These are phyloP conservation scores for Cryptococcus deneoformans DNA, from an alignment of 1,284 basidiomycete species.

Conservation along the genomic window DNA sequence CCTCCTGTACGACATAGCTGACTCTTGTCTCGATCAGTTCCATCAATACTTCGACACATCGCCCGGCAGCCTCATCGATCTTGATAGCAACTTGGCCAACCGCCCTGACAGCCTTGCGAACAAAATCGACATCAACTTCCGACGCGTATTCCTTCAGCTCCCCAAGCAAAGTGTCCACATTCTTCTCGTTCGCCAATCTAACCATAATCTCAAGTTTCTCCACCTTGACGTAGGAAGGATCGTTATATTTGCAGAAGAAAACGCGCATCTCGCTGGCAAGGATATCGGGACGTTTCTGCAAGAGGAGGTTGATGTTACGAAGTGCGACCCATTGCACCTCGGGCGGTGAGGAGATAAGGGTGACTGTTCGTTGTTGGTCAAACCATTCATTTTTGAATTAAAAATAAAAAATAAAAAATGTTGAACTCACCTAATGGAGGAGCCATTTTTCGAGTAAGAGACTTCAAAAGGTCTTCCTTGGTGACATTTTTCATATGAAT, in stretches of 20 bases:
- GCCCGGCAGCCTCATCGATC: slow-evolving; percentile 83
- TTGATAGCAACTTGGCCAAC: slow-evolving; percentile 98
- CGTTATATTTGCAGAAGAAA: slow-evolving; percentile 99
- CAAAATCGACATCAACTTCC: slow-evolving; percentile 98
- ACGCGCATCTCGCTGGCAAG: slow-evolving; percentile 97
- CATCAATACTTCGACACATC: slow-evolving; percentile 84
- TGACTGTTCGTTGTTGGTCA: slow-evolving; percentile 58
- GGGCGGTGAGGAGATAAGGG: slow-evolving; percentile 89
- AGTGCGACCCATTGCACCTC: slow-evolving; percentile 99
- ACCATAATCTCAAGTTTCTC: slow-evolving; percentile 99
- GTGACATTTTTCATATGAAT: slow-evolving; percentile 84
- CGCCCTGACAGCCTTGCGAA: slow-evolving; percentile 93
- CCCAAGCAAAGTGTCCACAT: slow-evolving; percentile 84
- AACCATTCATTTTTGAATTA: neutral
- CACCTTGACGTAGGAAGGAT: slow-evolving; percentile 98
- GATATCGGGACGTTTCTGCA: slow-evolving; percentile 88
- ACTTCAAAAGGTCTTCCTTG: slow-evolving; percentile 81
- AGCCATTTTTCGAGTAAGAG: slow-evolving; percentile 94
- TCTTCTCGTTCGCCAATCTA: slow-evolving; percentile 83
- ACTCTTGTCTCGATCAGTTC: slow-evolving; percentile 90
- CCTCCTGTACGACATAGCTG: slow-evolving; percentile 96
- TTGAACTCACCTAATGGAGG: slow-evolving; percentile 67
- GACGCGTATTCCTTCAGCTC: slow-evolving; percentile 96
- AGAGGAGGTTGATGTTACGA: slow-evolving; percentile 93
- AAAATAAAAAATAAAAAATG: no score